Conservation (phyloP, 306 rosid genomes). For the apple (Malus domestica) region ASM211411v1 NC_041803.1:22390001-22390500, state of each 20-base stretch:
- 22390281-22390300: constrained; percentile 53
- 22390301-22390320: too few species aligned
- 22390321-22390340: too few species aligned
- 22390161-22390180: background rate
- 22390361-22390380: background rate
- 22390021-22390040: constrained; percentile 73
- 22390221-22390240: constrained; percentile 88
- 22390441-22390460: too few species aligned
- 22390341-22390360: too few species aligned
- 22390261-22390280: constrained; percentile 67
- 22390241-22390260: constrained; percentile 73
- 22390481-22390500: background rate
- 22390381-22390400: background rate
- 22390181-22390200: background rate
- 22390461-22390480: background rate
- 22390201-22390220: constrained; percentile 80
- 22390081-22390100: constrained; percentile 66
- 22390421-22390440: too few species aligned
- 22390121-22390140: background rate
- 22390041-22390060: constrained; percentile 71
- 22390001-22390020: constrained; percentile 77
- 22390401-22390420: background rate
- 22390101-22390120: constrained; percentile 71
- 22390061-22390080: constrained; percentile 98
- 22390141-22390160: constrained; percentile 8